These are phyloP conservation scores for Talaromyces sp. DNA, from an alignment of 2,329 filamentous ascomycete species.

Conservation along the genomic window DNA sequence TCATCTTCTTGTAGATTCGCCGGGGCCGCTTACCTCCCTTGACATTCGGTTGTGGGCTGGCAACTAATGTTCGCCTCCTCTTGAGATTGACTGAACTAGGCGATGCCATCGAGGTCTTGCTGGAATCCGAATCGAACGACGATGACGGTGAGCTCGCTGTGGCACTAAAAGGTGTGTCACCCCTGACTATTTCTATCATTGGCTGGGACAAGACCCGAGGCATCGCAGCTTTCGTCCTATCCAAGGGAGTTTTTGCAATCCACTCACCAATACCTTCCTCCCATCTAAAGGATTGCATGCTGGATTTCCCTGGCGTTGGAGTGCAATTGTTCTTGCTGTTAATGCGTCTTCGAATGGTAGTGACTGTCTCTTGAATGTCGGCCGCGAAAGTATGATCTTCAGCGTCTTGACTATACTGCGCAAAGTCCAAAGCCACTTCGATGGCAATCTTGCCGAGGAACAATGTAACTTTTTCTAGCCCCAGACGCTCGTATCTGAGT, in stretches of 20 bases:
- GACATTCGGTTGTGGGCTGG: not conserved
- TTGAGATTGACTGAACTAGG: constrained; percentile 18
- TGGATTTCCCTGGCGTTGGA: constrained; percentile 20
- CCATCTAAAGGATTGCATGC: constrained; percentile 45
- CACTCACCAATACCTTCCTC: constrained; percentile 57
- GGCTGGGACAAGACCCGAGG: constrained; percentile 8
- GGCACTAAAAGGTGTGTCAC: constrained; percentile 21
- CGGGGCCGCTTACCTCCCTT: constrained; percentile 10
- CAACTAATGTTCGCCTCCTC: not conserved
- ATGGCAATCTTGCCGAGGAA: constrained; percentile 36
- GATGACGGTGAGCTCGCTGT: constrained; percentile 21
- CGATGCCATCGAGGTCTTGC: constrained; percentile 31
- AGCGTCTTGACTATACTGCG: constrained; percentile 36
- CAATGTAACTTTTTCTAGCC: constrained; percentile 24
- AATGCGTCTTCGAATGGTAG: constrained; percentile 17
- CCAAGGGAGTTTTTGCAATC: constrained; percentile 49
- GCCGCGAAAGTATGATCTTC: constrained; percentile 40
- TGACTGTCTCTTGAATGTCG: constrained; percentile 35
- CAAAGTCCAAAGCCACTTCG: constrained; percentile 40
- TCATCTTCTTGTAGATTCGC: not conserved
- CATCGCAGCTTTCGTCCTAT: constrained; percentile 23
- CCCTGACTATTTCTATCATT: constrained; percentile 9
- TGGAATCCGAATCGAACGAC: constrained; percentile 25
- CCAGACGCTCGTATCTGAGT: constrained; percentile 24
- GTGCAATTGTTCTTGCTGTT: constrained; percentile 11